Conservation (phyloP, 352 stramenopile species). For the Globisporangium recalcitrans region DNA sequence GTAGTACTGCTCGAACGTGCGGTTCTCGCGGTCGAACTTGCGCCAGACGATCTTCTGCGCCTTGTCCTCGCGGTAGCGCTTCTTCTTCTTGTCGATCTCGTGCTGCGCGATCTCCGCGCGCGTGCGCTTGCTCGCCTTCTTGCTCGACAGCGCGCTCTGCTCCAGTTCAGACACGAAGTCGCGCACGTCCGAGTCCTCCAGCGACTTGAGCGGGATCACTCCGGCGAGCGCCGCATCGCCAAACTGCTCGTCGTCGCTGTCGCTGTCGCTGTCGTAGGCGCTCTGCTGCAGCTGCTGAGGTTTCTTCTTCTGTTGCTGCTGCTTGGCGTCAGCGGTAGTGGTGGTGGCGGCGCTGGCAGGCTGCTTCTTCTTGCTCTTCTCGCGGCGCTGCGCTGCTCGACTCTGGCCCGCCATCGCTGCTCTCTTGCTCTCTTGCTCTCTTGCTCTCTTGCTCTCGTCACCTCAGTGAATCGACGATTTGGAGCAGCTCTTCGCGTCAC, state of each 20-base stretch:
- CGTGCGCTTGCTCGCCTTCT: slow-evolving; percentile 45
- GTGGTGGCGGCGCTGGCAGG: not conserved
- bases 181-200: slow-evolving; percentile 54
- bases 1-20: slow-evolving; percentile 83
- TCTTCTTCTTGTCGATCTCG: slow-evolving; percentile 47
- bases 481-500: slow-evolving; percentile 6
- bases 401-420: slow-evolving; percentile 30
- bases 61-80: slow-evolving; percentile 54
- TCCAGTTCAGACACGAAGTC: slow-evolving; percentile 59
- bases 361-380: slow-evolving; percentile 36
- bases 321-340: not conserved
- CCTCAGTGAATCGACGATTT: not conserved
- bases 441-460: not conserved
- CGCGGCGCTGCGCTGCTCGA: slow-evolving; percentile 36
- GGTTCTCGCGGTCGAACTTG: slow-evolving; percentile 84
- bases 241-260: slow-evolving; percentile 26
- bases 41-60: slow-evolving; percentile 85
- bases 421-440: not conserved
- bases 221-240: slow-evolving; percentile 23
- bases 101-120: slow-evolving; percentile 52
- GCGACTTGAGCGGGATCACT: slow-evolving; percentile 55
- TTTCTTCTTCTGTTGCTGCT: slow-evolving; percentile 5
- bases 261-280: slow-evolving; percentile 34
- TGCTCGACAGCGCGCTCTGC: slow-evolving; percentile 21
- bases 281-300: not conserved